Evolutionary conservation across 192 early-diverging fungal genomes (phyloP).

Genomic region (Chytriomyces hyalinus): DNA sequence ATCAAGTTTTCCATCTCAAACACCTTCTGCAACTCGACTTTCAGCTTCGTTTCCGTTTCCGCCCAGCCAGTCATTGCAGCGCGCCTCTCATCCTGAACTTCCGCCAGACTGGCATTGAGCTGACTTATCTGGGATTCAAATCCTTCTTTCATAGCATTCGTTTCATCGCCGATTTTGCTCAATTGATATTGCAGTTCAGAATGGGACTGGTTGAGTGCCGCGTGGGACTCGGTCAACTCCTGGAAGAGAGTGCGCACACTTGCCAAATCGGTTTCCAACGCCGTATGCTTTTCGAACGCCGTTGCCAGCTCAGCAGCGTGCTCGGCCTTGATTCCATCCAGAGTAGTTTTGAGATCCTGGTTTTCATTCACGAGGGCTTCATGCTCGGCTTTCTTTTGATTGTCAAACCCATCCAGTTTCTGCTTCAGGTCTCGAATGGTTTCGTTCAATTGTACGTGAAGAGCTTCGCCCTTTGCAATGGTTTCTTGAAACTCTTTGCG

Average conservation of each 20-base stretch:
- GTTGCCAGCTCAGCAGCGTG: background rate
- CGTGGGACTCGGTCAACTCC: background rate
- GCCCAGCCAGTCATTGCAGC: background rate
- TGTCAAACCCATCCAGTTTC: background rate
- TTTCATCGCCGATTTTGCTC: background rate
- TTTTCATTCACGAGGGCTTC: background rate
- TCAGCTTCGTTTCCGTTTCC: constrained; percentile 4
- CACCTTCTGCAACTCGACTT: background rate
- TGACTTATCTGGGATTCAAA: background rate
- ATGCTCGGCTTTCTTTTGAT: background rate
- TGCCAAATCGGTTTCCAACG: background rate
- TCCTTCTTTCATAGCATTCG: background rate
- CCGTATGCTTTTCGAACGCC: background rate
- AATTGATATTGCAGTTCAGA: background rate
- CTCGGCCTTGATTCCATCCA: background rate
- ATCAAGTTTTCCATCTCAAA: constrained; percentile 19
- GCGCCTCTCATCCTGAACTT: background rate
- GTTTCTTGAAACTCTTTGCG: background rate
- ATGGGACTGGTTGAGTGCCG: background rate
- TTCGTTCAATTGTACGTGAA: background rate
- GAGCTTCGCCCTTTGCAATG: background rate
- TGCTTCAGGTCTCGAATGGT: background rate
- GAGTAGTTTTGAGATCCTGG: background rate
- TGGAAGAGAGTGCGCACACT: background rate
- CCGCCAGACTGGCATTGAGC: background rate